Percentiles rank a stretch among this genome's conserved stretches.
phyloP scores from a whole-genome alignment of 768 basidiomycete species.

The Tricholoma saponaceum region DNA sequence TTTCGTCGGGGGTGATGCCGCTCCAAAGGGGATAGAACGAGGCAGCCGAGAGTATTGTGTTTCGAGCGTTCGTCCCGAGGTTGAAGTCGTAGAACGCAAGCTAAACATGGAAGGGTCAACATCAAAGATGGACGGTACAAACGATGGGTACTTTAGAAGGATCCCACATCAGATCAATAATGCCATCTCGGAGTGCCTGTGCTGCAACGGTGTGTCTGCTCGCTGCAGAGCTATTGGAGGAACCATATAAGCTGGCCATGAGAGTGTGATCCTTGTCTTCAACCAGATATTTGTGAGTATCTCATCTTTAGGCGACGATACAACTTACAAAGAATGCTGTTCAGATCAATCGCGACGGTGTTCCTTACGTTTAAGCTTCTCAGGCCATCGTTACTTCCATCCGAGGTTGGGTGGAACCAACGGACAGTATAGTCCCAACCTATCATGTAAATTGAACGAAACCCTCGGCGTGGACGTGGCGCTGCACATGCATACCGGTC shows the following conservation, averaged over 20 bases:
- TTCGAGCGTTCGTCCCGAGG: constrained; percentile 60
- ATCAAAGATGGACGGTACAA: not conserved
- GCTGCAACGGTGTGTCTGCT: constrained; percentile 55
- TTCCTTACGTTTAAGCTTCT: constrained; percentile 68
- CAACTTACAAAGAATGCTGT: constrained; percentile 76
- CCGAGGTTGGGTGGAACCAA: constrained; percentile 36
- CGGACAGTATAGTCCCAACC: constrained; percentile 55
- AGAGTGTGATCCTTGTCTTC: constrained; percentile 61
- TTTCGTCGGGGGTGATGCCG: constrained; percentile 74
- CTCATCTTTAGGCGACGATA: not conserved
- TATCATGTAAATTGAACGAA: not conserved
- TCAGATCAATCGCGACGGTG: constrained; percentile 72
- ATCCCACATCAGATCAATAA: constrained; percentile 90
- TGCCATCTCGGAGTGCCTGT: constrained; percentile 52
- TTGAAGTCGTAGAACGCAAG: constrained; percentile 94
- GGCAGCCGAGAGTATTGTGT: constrained; percentile 65
- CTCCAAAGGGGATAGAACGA: constrained; percentile 87
- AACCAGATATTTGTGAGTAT: not conserved
- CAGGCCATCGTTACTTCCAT: constrained; percentile 48
- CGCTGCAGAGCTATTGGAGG: constrained; percentile 38
- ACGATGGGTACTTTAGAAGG: constrained; percentile 40
- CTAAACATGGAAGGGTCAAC: constrained; percentile 15
- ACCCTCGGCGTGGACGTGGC: not conserved
- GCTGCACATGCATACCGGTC: constrained; percentile 41
- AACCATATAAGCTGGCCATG: constrained; percentile 57